phyloP scores from a whole-genome alignment of 352 stramenopile genomes.

The Globisporangium abappressorium region DNA sequence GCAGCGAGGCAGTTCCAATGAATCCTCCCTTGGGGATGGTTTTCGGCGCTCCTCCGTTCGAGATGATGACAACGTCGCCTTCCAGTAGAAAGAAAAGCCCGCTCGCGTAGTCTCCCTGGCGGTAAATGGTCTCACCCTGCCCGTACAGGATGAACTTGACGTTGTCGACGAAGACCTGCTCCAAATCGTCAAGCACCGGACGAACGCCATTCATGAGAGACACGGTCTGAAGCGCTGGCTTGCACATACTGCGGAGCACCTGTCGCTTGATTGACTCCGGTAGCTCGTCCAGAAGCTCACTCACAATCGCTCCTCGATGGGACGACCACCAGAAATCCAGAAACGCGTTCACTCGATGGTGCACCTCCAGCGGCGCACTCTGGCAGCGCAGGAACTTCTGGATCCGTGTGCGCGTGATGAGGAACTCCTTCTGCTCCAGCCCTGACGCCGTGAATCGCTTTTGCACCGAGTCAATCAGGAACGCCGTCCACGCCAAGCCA shows the following conservation, averaged over 20 bases:
- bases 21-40: conserved; percentile 42
- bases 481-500: conserved; percentile 34
- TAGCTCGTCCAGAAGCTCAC: conserved; percentile 28
- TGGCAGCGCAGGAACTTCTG: conserved; percentile 38
- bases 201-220: conserved; percentile 21
- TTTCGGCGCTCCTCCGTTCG: conserved; percentile 4
- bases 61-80: conserved; percentile 43
- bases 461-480: conserved; percentile 39
- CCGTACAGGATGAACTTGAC: conserved; percentile 33
- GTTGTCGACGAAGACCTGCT: conserved; percentile 32
- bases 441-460: conserved; percentile 40
- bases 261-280: conserved; percentile 25
- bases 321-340: conserved; percentile 48
- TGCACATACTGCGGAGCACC: conserved; percentile 32
- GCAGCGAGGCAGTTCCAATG: conserved; percentile 45
- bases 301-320: conserved; percentile 33
- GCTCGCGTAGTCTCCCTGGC: conserved; percentile 51
- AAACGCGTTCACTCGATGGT: conserved; percentile 36
- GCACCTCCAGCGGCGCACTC: conserved; percentile 28
- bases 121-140: conserved; percentile 33
- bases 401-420: conserved; percentile 27
- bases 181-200: conserved; percentile 24
- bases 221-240: conserved; percentile 27
- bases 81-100: conserved; percentile 59
- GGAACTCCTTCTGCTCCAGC: conserved; percentile 40